phyloP scores from a whole-genome alignment of 2,329 filamentous ascomycete genomes.

The Colletotrichum filicis region DNA sequence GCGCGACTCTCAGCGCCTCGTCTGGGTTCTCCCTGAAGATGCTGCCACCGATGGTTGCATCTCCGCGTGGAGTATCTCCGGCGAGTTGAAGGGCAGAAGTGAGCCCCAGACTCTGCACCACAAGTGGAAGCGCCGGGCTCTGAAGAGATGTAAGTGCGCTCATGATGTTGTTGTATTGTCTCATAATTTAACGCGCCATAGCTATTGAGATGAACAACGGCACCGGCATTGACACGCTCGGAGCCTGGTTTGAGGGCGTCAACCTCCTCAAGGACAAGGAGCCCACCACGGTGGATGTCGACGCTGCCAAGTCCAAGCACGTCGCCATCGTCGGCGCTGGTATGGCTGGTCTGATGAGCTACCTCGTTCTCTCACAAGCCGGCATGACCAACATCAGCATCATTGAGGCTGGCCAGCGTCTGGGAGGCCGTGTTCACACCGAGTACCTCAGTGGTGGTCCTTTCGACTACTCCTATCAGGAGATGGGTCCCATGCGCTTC shows the following conservation, averaged over 20 bases:
- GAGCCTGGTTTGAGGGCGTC: constrained; percentile 76
- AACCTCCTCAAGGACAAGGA: constrained; percentile 66
- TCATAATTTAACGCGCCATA: constrained; percentile 38
- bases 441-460: constrained; percentile 69
- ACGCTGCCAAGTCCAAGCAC: constrained; percentile 64
- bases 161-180: background rate
- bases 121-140: constrained; percentile 39
- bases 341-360: constrained; percentile 73
- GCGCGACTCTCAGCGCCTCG: constrained; percentile 38
- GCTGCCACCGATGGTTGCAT: constrained; percentile 48
- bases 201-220: constrained; percentile 61
- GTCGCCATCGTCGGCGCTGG: constrained; percentile 74
- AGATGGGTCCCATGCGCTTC: constrained; percentile 75
- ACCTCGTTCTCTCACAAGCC: constrained; percentile 58
- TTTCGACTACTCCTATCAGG: constrained; percentile 74
- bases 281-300: constrained; percentile 61
- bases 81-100: constrained; percentile 48
- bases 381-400: constrained; percentile 72
- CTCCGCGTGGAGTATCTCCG: constrained; percentile 49
- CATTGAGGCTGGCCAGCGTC: constrained; percentile 67
- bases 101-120: constrained; percentile 44
- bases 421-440: constrained; percentile 74
- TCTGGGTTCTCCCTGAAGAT: constrained; percentile 40
- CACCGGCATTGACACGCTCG: constrained; percentile 57
- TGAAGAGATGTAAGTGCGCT: constrained; percentile 32